These are phyloP conservation scores for Sporothrix luriei DNA, from an alignment of 2,329 filamentous ascomycete species.

Conservation along the genomic window DNA sequence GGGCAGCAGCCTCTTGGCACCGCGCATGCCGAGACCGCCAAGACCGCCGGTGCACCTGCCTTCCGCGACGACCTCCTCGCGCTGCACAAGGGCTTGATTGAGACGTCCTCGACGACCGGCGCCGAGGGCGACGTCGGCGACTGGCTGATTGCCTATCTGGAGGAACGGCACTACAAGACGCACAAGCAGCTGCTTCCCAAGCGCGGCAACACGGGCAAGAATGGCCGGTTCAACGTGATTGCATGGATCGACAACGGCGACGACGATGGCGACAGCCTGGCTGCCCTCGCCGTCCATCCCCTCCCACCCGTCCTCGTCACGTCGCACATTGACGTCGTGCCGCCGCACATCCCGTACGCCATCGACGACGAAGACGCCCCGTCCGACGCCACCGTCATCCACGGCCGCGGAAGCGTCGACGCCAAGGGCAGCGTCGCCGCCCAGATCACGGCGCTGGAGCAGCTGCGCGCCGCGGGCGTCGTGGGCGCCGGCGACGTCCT, in stretches of 20 bases:
- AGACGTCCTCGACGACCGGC: slow-evolving; percentile 70
- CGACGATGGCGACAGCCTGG: slow-evolving; percentile 40
- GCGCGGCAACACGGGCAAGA: slow-evolving; percentile 39
- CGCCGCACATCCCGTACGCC: slow-evolving; percentile 71
- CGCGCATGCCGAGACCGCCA: neutral
- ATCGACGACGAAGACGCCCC: slow-evolving; percentile 50
- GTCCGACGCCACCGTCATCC: slow-evolving; percentile 57
- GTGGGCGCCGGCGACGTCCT: slow-evolving; percentile 53
- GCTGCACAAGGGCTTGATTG: slow-evolving; percentile 74
- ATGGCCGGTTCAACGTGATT: slow-evolving; percentile 70
- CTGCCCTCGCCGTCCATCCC: neutral
- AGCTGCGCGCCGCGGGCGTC: slow-evolving; percentile 50
- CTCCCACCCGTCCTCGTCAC: slow-evolving; percentile 65
- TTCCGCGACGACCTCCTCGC: slow-evolving; percentile 62
- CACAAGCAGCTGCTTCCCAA: slow-evolving; percentile 48
- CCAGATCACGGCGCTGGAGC: slow-evolving; percentile 68
- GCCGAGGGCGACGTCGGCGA: slow-evolving; percentile 69
- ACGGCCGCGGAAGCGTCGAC: slow-evolving; percentile 74
- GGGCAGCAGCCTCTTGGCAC: slow-evolving; percentile 20
- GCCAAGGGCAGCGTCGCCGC: slow-evolving; percentile 71
- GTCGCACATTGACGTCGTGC: slow-evolving; percentile 81
- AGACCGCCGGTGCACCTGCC: slow-evolving; percentile 36
- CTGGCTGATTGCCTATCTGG: slow-evolving; percentile 69
- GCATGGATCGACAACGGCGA: slow-evolving; percentile 61
- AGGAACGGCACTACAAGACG: slow-evolving; percentile 49